Evolutionary conservation across 1,284 basidiomycete genomes (phyloP).

Genomic region (Tilletia horrida): DNA sequence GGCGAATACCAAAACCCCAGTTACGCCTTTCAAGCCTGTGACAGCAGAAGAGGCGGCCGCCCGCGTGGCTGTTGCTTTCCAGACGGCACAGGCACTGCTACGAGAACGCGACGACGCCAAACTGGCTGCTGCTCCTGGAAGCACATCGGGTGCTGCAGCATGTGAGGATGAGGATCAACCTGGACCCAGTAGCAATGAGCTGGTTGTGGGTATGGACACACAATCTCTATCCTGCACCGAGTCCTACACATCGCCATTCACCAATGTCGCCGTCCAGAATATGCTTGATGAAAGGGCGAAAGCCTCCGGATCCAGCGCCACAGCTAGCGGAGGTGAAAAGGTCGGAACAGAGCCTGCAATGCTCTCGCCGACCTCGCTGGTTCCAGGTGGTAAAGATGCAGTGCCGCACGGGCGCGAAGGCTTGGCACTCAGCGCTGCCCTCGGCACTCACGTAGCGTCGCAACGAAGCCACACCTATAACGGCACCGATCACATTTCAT

Average conservation of each 20-base stretch:
- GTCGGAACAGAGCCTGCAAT: too few relatives aligned
- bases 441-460: background rate
- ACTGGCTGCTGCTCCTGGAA: background rate
- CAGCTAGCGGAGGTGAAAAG: too few relatives aligned
- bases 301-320: background rate
- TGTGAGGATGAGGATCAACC: background rate
- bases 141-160: background rate
- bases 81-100: slow-evolving; percentile 7
- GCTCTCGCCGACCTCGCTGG: too few relatives aligned
- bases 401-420: background rate
- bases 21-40: background rate
- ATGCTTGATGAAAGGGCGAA: background rate
- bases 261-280: background rate
- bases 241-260: slow-evolving; percentile 2
- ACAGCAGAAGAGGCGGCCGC: slow-evolving; percentile 5
- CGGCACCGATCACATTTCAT: background rate
- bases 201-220: too few relatives aligned
- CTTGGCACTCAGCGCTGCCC: background rate
- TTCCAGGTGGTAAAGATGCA: background rate
- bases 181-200: background rate
- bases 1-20: background rate
- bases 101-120: slow-evolving; percentile 2
- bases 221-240: too few relatives aligned
- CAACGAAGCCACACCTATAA: background rate
- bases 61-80: background rate